These are phyloP conservation scores for Colletotrichum neosansevieriae DNA, from an alignment of 2,329 filamentous ascomycete genomes.

Conservation along the genomic window DNA sequence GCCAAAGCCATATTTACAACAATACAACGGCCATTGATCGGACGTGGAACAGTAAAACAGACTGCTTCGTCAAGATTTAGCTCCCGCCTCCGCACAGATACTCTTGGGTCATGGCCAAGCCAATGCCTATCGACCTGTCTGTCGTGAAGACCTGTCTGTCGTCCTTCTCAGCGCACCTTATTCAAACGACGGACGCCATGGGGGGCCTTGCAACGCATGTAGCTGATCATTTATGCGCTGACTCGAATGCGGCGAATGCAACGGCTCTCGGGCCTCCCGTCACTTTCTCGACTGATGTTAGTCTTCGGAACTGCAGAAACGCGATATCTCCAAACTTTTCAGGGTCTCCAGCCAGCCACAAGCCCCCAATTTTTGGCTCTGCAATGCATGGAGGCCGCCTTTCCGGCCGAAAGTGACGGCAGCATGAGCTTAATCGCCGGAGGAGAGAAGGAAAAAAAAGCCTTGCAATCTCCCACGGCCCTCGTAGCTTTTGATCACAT, in stretches of 20 bases:
- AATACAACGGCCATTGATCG: not conserved
- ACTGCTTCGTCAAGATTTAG: conserved; percentile 19
- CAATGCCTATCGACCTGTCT: conserved; percentile 4
- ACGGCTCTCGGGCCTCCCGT: conserved; percentile 23
- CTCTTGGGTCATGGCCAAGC: conserved; percentile 13
- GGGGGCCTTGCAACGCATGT: not conserved
- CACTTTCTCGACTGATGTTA: conserved; percentile 29
- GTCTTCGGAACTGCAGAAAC: conserved; percentile 11
- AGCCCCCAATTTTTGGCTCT: conserved; percentile 7
- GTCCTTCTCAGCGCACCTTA: conserved; percentile 18
- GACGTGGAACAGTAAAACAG: conserved; percentile 19
- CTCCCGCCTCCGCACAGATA: conserved; percentile 35
- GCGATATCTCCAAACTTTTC: conserved; percentile 13
- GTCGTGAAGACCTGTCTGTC: not conserved
- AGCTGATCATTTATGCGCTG: conserved; percentile 24
- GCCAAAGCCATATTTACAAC: not conserved
- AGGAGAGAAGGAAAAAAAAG: no score
- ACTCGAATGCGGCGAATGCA: conserved; percentile 24
- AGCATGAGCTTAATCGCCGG: not conserved
- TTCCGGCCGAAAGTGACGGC: conserved; percentile 18
- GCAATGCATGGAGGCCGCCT: conserved; percentile 15
- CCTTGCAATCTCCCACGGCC: not conserved
- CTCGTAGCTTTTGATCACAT: not conserved
- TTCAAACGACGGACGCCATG: conserved; percentile 29
- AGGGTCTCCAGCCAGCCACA: conserved; percentile 18